Evolutionary conservation across 306 rosid species (phyloP), one percentile per base, ranked within the genome.

Genomic region (apple (Malus domestica)): DNA sequence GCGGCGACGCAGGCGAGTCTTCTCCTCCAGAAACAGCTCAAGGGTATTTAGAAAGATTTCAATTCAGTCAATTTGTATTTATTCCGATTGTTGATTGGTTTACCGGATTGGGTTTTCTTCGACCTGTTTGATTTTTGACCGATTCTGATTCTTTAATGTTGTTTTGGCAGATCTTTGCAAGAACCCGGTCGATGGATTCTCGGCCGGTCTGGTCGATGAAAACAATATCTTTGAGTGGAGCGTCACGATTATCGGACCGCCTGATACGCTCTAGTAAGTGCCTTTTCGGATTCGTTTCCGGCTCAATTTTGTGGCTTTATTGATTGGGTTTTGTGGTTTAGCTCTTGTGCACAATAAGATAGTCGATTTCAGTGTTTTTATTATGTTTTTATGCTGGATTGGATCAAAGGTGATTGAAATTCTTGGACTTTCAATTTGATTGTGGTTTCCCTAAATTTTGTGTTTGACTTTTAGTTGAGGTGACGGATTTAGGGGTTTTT

Each of bases 201-300:
- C 98, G 11, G 98, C 98, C 5, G 98, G 98, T 78, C 90, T 95
- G 70, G 96, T 95, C 1, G 97, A 92, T 22, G 98, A 95, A 80
- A 88, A 4, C 76, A 92, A 92, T 86, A 90, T 95, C 70, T 95
- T 95, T 69, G 98, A 95, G 79, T 95, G 98, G 98, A 95, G 98
- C 84, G 98, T 95, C 59, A 95, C 98, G 54, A 77, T 95, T 83
- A 95, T 95, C 85, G 98, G 98, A 57, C 98, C 98, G 12, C 98
- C 98, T 8, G 98, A 95, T 88, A 95, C 98, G 79, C 98, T 92
- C 4, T 95, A 95, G 98, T 95, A 88, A 71, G 91, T 75, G 0
- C 68, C 14, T 10, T 57, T 45, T 42, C 22, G 7, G 49, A 27
- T 58, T 70, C 40, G 9, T 61, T 15, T 46, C 35, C 35, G 4